Evolutionary conservation across 106 monocot genomes (phyloP), one percentile per base, ranked within the genome.

Genomic region (Gastrodia elata): DNA sequence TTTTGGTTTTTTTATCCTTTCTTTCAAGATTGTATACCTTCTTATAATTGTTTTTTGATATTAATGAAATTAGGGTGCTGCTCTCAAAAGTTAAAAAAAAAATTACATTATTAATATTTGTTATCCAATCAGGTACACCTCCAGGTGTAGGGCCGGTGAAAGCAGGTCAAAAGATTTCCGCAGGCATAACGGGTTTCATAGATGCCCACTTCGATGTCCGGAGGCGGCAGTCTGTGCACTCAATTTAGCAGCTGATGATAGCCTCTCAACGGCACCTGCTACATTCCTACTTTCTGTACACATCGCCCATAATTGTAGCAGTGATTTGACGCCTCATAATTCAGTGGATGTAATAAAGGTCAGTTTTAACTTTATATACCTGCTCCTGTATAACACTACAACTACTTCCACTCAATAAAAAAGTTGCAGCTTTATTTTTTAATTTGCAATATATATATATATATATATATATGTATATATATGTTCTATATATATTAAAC

Each of bases 131-230:
- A 96, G 96, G 96, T 80, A 97, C 97, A 55, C 97, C 97, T 24
- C 58, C 83, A 68, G 97, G 97, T 26, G 92, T 90, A 58, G 92
- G 97, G 15, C 92, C 97, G 14, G 97, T 92, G 24, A 87, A 46
- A 49, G 73, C 81, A 5, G 90, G 93, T 0, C 90, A 97, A 57
- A 92, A 85, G 80, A 88, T 97, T 26, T 79, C 86, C 26, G 97
- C 97, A 35, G 97, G 97, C 24, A 93, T 97, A 73, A 84, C 88
- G n/a, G 97, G 88, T 65, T 74, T 93, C 14, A 82, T 88, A 2
- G 97, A 97, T 73, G 86, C 90, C 74, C 84, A 86, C 38, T 97
- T 90, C 25, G 88, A 93, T 75, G 83, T 93, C 76, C 75, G 85
- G 67, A 93, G 80, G 79, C 88, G 97, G 77, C 79, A 70, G 56